A percentile compares a stretch with the other conserved stretches of the same genome.
phyloP scores from a whole-genome alignment of 352 stramenopile species.

The Globisporangium uncinulatum region DNA sequence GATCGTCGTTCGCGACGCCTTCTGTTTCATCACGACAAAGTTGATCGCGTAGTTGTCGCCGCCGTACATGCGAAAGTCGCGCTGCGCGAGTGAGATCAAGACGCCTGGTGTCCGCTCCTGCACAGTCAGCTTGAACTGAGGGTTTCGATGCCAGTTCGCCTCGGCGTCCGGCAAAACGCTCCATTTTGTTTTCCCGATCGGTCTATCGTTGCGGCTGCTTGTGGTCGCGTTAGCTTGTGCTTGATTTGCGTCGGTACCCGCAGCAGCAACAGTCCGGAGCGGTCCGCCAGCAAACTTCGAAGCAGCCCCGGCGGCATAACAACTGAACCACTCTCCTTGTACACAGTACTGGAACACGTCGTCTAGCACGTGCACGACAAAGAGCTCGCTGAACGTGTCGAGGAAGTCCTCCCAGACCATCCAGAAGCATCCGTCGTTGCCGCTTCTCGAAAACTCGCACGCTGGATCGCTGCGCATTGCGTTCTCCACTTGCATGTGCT shows the following conservation, averaged over 20 bases:
- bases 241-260: not conserved
- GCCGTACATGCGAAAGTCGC: conserved; percentile 72
- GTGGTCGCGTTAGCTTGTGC: not conserved
- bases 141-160: conserved; percentile 89
- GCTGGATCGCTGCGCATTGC: conserved; percentile 47
- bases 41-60: conserved; percentile 85
- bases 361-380: conserved; percentile 39
- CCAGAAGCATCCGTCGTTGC: conserved; percentile 78
- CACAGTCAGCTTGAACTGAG: conserved; percentile 77
- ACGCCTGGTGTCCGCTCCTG: conserved; percentile 34
- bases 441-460: conserved; percentile 62
- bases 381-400: conserved; percentile 68
- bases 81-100: conserved; percentile 78
- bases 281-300: conserved; percentile 4
- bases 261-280: not conserved
- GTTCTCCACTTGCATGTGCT: conserved; percentile 69
- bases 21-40: conserved; percentile 80
- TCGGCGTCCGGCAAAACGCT: conserved; percentile 64
- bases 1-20: conserved; percentile 39
- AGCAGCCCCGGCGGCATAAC: conserved; percentile 27
- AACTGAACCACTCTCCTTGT: conserved; percentile 38
- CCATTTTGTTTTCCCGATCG: conserved; percentile 65
- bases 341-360: conserved; percentile 55
- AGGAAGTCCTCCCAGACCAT: conserved; percentile 77
- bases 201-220: conserved; percentile 18